Conservation (phyloP, 2,329 filamentous ascomycete species). For the Sporothrix brasiliensis region DNA sequence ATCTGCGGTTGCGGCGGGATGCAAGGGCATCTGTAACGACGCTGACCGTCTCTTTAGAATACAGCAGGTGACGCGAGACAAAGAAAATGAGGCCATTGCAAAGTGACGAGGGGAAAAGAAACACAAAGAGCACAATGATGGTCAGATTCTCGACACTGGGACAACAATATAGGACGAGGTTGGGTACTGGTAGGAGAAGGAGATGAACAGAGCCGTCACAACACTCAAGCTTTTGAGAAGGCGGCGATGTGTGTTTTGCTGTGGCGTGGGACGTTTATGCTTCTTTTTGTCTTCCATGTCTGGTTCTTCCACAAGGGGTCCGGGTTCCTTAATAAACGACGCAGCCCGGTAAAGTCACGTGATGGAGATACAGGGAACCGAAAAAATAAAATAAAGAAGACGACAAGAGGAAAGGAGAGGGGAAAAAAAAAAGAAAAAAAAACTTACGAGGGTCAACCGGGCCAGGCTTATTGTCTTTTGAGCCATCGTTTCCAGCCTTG, state of each 20-base stretch:
- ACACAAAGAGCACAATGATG: neutral
- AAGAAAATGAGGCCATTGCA: neutral
- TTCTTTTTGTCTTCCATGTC: neutral
- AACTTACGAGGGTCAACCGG: slow-evolving; percentile 30
- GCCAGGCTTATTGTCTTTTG: slow-evolving; percentile 22
- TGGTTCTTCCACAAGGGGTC: neutral
- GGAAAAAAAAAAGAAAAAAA: neutral
- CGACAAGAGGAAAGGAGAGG: no score
- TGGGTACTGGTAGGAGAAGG: neutral
- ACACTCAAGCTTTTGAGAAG: neutral
- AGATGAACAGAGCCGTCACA: neutral
- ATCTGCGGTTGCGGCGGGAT: slow-evolving; percentile 7
- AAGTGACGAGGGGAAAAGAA: neutral
- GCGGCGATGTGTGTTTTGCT: neutral
- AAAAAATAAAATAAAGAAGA: neutral
- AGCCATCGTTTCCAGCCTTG: slow-evolving; percentile 9
- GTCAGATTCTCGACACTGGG: neutral
- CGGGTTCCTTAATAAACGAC: slow-evolving; percentile 17
- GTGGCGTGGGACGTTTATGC: neutral
- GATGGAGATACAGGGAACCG: slow-evolving; percentile 4
- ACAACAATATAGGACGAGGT: neutral
- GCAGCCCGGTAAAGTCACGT: slow-evolving; percentile 25
- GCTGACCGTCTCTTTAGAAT: neutral
- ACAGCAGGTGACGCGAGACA: neutral
- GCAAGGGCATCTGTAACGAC: slow-evolving; percentile 14